Base-by-base conservation (phyloP, 2,329 filamentous ascomycete species). In the Leptosphaerulina australis region DNA sequence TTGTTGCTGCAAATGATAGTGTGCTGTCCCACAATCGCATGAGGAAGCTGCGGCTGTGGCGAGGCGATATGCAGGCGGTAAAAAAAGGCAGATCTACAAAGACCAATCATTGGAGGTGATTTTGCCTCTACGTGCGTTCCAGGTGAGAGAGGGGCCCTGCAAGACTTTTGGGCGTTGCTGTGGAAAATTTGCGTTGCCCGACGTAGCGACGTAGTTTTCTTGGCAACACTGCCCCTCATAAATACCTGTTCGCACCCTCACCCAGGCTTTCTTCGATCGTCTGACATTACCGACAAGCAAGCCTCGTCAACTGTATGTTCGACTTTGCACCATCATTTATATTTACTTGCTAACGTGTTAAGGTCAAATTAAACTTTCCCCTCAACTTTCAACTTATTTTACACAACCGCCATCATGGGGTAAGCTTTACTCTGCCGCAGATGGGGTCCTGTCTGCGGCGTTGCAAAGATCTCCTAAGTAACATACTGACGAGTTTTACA, bases 401-500 rank as follows among this genome's bases (percentile, higher is more conserved):
- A 67, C 61, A 74, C 61, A 75, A 76, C 79, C 77, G 72, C 74
- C 77, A 83, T 57, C 75, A 86, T 86, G 83, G 83, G 82, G 83
- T 85, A 77, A 74, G 82, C 79, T 49, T 53, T 34, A 35, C 35
- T 28, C 18, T n/a, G 20, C 40, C 47, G n/a, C n/a, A n/a, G n/a
- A n/a, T n/a, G n/a, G n/a, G n/a, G n/a, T n/a, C n/a, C n/a, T n/a
- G n/a, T n/a, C n/a, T n/a, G n/a, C n/a, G n/a, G n/a, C n/a, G n/a
- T n/a, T n/a, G n/a, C n/a, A n/a, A n/a, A n/a, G n/a, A n/a, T n/a
- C n/a, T n/a, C n/a, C n/a, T 40, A 28, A 36, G 46, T 57, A 62
- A 29, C 24, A 43, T 51, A 56, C 74, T 77, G 64, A 77, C 69
- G 40, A 33, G 20, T 7, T 22, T 35, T 64, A 70, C 75, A 93